phyloP scores from a whole-genome alignment of 129 eudicot genomes.

The Glebionis coronaria region DNA sequence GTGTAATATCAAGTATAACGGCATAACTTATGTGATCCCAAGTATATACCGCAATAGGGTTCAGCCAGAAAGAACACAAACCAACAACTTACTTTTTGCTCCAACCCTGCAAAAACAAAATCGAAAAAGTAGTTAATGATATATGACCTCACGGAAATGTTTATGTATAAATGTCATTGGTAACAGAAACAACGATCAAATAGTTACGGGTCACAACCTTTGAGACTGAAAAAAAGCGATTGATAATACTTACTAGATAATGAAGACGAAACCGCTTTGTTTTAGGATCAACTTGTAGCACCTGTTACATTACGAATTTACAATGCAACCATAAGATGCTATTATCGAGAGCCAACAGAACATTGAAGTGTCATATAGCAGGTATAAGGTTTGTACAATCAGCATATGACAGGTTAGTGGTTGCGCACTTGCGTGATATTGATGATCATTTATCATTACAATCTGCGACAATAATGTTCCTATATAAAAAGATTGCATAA shows the following conservation, averaged over 20 bases:
- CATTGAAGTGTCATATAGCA: neutral
- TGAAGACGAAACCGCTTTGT: conserved; percentile 45
- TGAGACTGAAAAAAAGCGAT: neutral
- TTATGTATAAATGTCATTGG: conserved; percentile 1
- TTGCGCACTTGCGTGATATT: too few species aligned
- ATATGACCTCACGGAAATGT: neutral
- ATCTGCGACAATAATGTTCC: too few species aligned
- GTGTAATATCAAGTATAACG: neutral
- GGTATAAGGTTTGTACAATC: neutral
- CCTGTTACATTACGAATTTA: conserved; percentile 42
- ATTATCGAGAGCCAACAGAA: neutral
- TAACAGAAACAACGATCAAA: neutral
- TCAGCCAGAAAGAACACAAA: conserved; percentile 1
- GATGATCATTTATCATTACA: too few species aligned
- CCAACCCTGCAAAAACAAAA: conserved; percentile 72
- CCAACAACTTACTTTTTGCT: conserved; percentile 66
- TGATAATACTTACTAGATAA: conserved; percentile 58
- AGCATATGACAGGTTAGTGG: too few species aligned
- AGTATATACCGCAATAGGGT: neutral
- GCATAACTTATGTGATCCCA: neutral
- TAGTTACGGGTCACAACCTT: neutral
- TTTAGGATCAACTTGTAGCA: conserved; percentile 46
- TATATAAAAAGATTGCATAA: too few species aligned
- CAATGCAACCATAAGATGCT: conserved; percentile 16
- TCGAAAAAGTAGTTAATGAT: conserved; percentile 6